These are phyloP conservation scores for Mallotus nudiflorus DNA, from an alignment of 345 rosid species.

Conservation along the genomic window DNA sequence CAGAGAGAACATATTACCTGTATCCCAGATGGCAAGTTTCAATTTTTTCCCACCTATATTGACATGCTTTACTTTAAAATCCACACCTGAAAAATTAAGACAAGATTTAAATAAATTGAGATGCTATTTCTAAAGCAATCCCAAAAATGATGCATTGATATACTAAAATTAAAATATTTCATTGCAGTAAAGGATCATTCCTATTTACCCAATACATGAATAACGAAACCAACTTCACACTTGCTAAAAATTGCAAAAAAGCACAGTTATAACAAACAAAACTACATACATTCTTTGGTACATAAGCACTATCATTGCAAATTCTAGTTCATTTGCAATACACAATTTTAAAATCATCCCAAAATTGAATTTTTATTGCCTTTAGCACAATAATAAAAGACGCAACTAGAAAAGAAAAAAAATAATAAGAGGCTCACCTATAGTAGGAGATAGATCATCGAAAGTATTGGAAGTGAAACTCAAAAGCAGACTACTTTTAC, in stretches of 20 bases:
- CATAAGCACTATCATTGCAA: too few species aligned
- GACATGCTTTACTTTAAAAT: conserved; percentile 87
- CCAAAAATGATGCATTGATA: not conserved
- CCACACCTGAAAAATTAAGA: conserved; percentile 59
- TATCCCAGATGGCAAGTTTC: conserved; percentile 98
- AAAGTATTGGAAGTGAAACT: conserved; percentile 30
- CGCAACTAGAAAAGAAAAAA: too few species aligned
- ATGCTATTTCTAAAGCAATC: not conserved
- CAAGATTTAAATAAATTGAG: not conserved
- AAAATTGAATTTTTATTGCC: too few species aligned
- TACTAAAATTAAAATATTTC: not conserved
- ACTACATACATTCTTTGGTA: too few species aligned
- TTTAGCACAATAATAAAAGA: too few species aligned
- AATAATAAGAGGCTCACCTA: conserved; percentile 9
- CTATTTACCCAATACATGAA: not conserved
- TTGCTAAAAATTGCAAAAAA: not conserved
- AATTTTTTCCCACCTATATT: conserved; percentile 73
- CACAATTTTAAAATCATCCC: too few species aligned
- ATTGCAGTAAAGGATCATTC: not conserved
- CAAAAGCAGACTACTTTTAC: conserved; percentile 27
- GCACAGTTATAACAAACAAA: not conserved
- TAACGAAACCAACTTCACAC: not conserved
- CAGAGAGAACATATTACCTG: too few species aligned
- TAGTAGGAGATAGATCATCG: conserved; percentile 31
- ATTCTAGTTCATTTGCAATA: too few species aligned